These are phyloP conservation scores for Suhomyces panamericanus DNA, from an alignment of 1,139 yeast genomes.

Conservation along the genomic window DNA sequence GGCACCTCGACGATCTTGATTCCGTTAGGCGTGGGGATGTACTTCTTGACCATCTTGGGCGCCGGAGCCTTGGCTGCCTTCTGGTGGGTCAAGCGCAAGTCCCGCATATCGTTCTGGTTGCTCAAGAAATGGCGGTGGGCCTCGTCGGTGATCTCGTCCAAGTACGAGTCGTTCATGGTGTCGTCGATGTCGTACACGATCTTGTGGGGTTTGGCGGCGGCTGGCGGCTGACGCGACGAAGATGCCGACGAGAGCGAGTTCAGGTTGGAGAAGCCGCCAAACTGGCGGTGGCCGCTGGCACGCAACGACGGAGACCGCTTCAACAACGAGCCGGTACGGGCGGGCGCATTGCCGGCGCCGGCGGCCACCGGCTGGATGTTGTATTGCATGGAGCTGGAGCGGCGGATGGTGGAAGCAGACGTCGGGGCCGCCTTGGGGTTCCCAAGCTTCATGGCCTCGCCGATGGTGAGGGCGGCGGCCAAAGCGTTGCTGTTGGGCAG, in stretches of 20 bases:
- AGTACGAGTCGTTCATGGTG: slow-evolving; percentile 30
- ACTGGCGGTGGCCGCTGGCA: background rate
- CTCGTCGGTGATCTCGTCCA: slow-evolving; percentile 30
- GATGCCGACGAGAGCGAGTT: background rate
- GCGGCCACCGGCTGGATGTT: slow-evolving; percentile 14
- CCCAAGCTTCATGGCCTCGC: slow-evolving; percentile 27
- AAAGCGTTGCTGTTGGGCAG: slow-evolving; percentile 45
- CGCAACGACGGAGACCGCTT: slow-evolving; percentile 9
- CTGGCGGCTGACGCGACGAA: background rate
- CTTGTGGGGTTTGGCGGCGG: slow-evolving; percentile 4
- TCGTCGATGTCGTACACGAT: slow-evolving; percentile 30
- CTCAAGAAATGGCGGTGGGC: slow-evolving; percentile 10
- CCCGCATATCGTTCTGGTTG: slow-evolving; percentile 17
- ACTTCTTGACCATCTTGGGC: slow-evolving; percentile 45
- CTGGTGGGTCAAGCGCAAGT: slow-evolving; percentile 17
- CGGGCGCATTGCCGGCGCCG: background rate
- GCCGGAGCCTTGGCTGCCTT: background rate
- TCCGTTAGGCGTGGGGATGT: slow-evolving; percentile 51
- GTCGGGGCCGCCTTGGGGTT: slow-evolving; percentile 14
- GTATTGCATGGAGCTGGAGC: slow-evolving; percentile 19
- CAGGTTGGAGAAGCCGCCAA: slow-evolving; percentile 3
- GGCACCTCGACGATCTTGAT: slow-evolving; percentile 51
- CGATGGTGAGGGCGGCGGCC: slow-evolving; percentile 51
- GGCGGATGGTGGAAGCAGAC: slow-evolving; percentile 9
- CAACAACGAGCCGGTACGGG: slow-evolving; percentile 5